Conservation (phyloP, 176 grass and related monocot genomes). For the Triticum dicoccoides region DNA sequence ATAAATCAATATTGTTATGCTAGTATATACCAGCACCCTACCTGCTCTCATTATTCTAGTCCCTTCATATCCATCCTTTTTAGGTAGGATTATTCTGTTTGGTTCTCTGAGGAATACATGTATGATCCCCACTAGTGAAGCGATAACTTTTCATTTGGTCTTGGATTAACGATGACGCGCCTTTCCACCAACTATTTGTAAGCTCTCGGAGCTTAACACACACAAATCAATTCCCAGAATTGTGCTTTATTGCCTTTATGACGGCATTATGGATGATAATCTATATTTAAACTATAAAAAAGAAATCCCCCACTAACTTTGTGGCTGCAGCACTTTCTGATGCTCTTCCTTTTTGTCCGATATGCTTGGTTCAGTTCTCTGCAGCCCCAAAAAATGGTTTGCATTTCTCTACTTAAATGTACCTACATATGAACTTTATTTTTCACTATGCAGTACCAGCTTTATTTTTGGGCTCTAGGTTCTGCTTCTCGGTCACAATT, state of each 20-base stretch:
- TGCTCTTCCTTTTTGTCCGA: constrained; percentile 2
- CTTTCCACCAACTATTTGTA: not conserved
- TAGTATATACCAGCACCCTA: constrained; percentile 1
- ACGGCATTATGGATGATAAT: not conserved
- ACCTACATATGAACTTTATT: not conserved
- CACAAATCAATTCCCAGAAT: not conserved
- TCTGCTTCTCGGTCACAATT: not conserved
- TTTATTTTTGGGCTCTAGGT: not conserved
- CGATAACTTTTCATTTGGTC: not conserved
- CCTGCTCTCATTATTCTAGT: constrained; percentile 20
- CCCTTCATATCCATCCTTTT: not conserved
- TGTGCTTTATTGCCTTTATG: not conserved
- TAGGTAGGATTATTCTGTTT: not conserved
- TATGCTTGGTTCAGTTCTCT: not conserved
- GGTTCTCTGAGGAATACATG: not conserved
- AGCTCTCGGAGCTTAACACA: not conserved
- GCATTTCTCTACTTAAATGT: not conserved
- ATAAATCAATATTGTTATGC: not conserved
- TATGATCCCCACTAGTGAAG: constrained; percentile 1
- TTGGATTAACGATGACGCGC: not conserved
- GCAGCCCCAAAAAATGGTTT: not conserved
- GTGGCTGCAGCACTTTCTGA: not conserved
- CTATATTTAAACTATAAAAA: constrained; percentile 11
- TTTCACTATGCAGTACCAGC: not conserved
- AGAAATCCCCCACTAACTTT: not conserved